A percentile compares a stretch with the other conserved stretches of the same genome.
Conservation (phyloP, 1,139 yeast genomes). For the Hansenula anomala region DNA sequence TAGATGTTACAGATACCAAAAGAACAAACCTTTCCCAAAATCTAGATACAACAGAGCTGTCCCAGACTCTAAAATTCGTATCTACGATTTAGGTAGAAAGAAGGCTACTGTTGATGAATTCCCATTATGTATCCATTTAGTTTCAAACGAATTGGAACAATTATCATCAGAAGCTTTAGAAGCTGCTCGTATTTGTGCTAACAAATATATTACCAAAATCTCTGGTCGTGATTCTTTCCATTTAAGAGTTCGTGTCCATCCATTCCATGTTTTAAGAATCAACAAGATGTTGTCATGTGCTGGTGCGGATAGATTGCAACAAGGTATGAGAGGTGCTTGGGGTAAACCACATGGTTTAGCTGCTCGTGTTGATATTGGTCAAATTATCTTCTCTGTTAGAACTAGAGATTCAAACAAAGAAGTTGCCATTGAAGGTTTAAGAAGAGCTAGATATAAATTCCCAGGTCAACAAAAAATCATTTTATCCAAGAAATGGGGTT, state of each 20-base stretch:
- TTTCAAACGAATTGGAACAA: constrained; percentile 98
- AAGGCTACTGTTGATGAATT: constrained; percentile 99
- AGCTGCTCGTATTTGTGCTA: constrained; percentile 99
- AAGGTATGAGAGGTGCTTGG: constrained; percentile 99
- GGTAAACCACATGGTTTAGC: constrained; percentile 99
- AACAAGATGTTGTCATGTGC: constrained; percentile 99
- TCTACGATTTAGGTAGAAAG: constrained; percentile 99
- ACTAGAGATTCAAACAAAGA: constrained; percentile 97
- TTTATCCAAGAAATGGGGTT: constrained; percentile 99
- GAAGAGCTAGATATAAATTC: constrained; percentile 99
- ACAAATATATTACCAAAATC: constrained; percentile 96
- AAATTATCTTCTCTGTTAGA: constrained; percentile 96
- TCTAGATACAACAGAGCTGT: constrained; percentile 99
- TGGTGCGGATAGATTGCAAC: constrained; percentile 99
- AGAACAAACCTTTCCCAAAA: constrained; percentile 99
- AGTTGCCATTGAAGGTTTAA: constrained; percentile 96
- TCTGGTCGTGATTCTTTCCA: constrained; percentile 99
- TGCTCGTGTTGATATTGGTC: constrained; percentile 99
- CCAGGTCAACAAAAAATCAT: constrained; percentile 99
- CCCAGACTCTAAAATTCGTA: constrained; percentile 99
- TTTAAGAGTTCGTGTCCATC: constrained; percentile 99
- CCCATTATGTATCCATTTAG: constrained; percentile 98
- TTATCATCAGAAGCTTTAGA: constrained; percentile 99
- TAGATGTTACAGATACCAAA: constrained; percentile 99
- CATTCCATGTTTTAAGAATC: constrained; percentile 99